Evolutionary conservation across 2,329 filamentous ascomycete genomes (phyloP), one percentile per base, ranked within the genome.

Genomic region (Fusarium domesticum): DNA sequence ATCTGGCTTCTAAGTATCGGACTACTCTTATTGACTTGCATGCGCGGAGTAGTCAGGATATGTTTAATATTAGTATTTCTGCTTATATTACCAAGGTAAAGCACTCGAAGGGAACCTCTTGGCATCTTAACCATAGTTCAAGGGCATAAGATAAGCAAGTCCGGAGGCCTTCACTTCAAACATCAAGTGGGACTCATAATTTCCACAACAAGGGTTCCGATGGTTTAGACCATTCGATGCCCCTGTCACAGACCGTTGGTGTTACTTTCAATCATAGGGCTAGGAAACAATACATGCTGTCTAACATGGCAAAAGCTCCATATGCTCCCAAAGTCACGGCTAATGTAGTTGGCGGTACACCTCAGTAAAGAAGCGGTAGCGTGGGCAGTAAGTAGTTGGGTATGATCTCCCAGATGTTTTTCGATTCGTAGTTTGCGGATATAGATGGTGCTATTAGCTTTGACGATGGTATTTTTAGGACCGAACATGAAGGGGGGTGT

Each of bases 391-490:
- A 32, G 10, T 37, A 45, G 12, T 11, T 45, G 12, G 42, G 42
- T 6, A 41, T 45, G 37, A 45, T 45, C 23, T 45, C 59, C 0
- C 75, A 71, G 45, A 87, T 82, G 14, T 76, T 76, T 2, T 75
- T 65, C 84, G 81, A 87, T 25, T 85, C 69, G 43, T 71, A 64
- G 17, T 72, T 49, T 0, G 76, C 77, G 1, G 70, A 71, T 0
- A 75, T 71, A 0, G 75, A 71, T 10, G 60, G 62, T 0, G 72
- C 69, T 0, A 72, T 53, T 2, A 66, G 58, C 31, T 72, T 57
- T 39, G 69, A 47, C 4, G 78, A 77, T 0, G 83, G 83, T 0
- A 87, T 41, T 12, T 45, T 45, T 28, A 32, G 38, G 38, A 17
- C 6, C 14, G 33, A 37, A 6, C 17, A 20, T 23, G 35, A 37